Base-by-base conservation (phyloP, 768 basidiomycete genomes). In the Tephrocybe sp. region DNA sequence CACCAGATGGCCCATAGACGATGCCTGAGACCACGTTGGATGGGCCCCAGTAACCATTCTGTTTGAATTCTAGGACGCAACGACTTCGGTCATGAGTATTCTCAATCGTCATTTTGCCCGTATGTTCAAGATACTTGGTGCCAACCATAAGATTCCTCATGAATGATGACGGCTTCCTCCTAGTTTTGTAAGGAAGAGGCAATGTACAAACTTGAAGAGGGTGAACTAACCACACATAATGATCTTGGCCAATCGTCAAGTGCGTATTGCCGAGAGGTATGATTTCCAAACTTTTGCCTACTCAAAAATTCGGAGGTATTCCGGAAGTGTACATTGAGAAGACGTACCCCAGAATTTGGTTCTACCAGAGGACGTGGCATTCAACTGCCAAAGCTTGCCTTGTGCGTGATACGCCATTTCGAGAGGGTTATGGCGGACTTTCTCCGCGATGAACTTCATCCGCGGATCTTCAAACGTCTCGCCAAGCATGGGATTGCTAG, bases 71-170 rank as follows among this genome's bases (percentile, higher is more conserved):
- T n/a, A 93, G 64, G 15, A 83, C 73, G 60, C 88, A 92, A 17
- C 77, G 78, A 32, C 74, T 73, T 11, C 76, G 73, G 21, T 73
- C 78, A 23, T 72, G 72, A 5, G 67, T 72, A 58, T 91, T 90
- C 53, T 83, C 81, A 39, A 95, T 83, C 10, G 73, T 79, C 83
- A 93, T 81, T 64, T 86, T 80, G 23, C 92, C 92, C 34, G 77
- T 79, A 60, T 93, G 93, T 63, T 93, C 92, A 23, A 95, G 77
- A 64, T 94, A 95, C 62, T 93, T 93, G 21, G 89, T 87, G 9
- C 93, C 93, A 68, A 91, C 86, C 82, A 94, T 85, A 51, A 95
- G 72, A 68, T 93, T 93, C 54, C 92, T 75, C 75, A 93, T 84
- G 68, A 93, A 95, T 2, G 89, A 89, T 0, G 90, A 91, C 1